Conservation (phyloP, 768 basidiomycete genomes). For the Arthromyces matolae region DNA sequence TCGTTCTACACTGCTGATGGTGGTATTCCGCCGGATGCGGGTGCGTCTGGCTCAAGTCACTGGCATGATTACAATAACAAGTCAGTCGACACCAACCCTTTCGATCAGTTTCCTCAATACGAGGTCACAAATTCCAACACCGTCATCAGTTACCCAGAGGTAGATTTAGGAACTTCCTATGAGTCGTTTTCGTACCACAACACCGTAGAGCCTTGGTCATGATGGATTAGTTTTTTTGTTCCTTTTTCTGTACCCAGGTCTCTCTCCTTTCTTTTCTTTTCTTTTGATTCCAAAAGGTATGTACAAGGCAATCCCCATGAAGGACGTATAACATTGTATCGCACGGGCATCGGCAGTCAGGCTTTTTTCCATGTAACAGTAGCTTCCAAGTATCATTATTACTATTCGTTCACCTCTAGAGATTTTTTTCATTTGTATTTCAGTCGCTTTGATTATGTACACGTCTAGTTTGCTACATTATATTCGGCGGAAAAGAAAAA, state of each 20-base stretch:
- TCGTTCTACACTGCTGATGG: constrained; percentile 13
- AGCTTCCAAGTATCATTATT: constrained; percentile 9
- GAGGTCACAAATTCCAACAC: constrained; percentile 8
- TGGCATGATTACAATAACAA: constrained; percentile 21
- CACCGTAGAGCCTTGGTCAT: constrained; percentile 14
- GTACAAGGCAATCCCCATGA: constrained; percentile 9
- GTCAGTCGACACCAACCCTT: constrained; percentile 11
- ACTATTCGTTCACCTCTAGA: constrained; percentile 3
- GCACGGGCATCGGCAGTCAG: no score
- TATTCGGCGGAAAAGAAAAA: neutral
- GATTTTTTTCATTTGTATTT: constrained; percentile 1
- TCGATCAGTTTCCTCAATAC: constrained; percentile 14
- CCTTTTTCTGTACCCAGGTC: no score
- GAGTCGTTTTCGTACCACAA: constrained; percentile 13
- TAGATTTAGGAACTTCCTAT: constrained; percentile 15
- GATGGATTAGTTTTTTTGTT: neutral
- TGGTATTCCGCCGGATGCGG: constrained; percentile 16
- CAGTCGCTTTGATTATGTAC: no score
- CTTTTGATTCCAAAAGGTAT: constrained; percentile 2
- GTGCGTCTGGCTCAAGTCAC: constrained; percentile 21
- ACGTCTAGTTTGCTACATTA: no score
- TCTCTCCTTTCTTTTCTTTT: neutral
- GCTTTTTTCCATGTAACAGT: constrained; percentile 4
- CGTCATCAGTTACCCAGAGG: constrained; percentile 15
- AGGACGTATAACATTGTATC: no score